Base-by-base conservation (phyloP, 139 green algal species). In the Chlorella sp. region DNA sequence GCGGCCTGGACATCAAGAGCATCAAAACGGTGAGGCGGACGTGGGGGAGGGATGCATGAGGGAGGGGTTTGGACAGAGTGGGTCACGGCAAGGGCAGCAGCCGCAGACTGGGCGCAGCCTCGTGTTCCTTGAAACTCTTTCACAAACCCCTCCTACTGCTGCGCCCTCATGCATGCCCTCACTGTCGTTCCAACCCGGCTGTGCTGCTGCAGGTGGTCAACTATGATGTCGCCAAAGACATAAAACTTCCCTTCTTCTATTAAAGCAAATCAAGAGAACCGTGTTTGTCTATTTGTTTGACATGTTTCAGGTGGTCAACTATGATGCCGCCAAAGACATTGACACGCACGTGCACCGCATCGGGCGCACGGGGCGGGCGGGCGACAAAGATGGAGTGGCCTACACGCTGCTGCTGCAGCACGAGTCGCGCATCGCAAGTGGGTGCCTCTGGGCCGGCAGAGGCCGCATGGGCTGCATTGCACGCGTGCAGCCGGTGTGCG, bases 341-440 rank as follows among this genome's bases (percentile, higher is more conserved):
- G 96, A 99, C 88, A 97, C 95, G 36, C 95, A 99, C 93, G 96
- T 99, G 82, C 97, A 99, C 92, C 92, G 97, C 32, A 94, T 99
- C 69, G 98, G 98, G 3, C 95, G 98, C 86, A 99, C 98, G 4
- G 98, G 98, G 2, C 94, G 98, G 57, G 97, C 97, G 5, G 98
- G 98, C 26, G 97, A 98, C 92, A 98, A 96, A 93, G 97, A 98
- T 71, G 98, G 98, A 24, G 69, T 92, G 5, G 97, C 98, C 12
- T 94, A 96, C 81, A 98, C 96, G 11, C 94, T 99, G 89, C 85
- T 99, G 81, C 93, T 95, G 76, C 92, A 93, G 39, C 92, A 89
- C 32, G 94, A 98, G 79, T 88, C 92, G 36, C 92, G 93, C 19
- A 96, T 66, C 18, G 83, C 83, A 30, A 64, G 83, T 77, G 36